Percentiles rank a stretch among this genome's conserved stretches.
These are phyloP conservation scores for Asterophora parasitica DNA, from an alignment of 768 basidiomycete species.

Conservation along the genomic window DNA sequence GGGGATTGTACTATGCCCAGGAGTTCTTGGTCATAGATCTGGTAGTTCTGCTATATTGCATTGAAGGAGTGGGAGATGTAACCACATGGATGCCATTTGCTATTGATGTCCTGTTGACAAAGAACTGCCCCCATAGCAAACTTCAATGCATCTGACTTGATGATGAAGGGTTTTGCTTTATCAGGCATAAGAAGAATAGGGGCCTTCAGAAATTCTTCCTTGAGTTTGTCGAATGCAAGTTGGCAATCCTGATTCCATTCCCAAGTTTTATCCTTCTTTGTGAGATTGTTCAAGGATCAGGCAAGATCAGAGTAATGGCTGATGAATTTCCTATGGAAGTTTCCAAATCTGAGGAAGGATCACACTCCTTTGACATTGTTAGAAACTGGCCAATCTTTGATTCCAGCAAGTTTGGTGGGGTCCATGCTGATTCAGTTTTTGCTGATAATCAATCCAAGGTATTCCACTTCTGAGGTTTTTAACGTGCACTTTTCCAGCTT, in stretches of 20 bases:
- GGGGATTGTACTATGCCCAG: slow-evolving; percentile 36
- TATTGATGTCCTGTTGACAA: slow-evolving; percentile 22
- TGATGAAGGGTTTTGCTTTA: no score
- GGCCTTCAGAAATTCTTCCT: slow-evolving; percentile 16
- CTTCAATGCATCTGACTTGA: slow-evolving; percentile 16
- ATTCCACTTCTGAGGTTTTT: no score
- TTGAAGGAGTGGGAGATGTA: slow-evolving; percentile 25
- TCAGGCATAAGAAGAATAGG: no score
- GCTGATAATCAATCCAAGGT: no score
- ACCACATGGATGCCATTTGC: slow-evolving; percentile 28
- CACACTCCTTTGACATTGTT: slow-evolving; percentile 26
- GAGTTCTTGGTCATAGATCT: slow-evolving; percentile 39
- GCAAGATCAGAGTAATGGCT: slow-evolving; percentile 23
- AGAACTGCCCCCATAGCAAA: slow-evolving; percentile 29
- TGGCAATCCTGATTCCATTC: slow-evolving; percentile 21
- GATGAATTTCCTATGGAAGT: slow-evolving; percentile 35
- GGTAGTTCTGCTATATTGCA: slow-evolving; percentile 12
- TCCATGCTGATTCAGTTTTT: no score
- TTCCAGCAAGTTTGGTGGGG: no score
- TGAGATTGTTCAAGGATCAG: slow-evolving; percentile 23
- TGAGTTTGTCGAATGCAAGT: slow-evolving; percentile 25
- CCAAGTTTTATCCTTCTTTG: slow-evolving; percentile 22
- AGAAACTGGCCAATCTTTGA: slow-evolving; percentile 40
- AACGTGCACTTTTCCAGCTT: slow-evolving; percentile 36
- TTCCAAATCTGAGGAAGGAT: slow-evolving; percentile 39